Evolutionary conservation across 345 rosid species (phyloP), one percentile per base, ranked within the genome.

Genomic region (Eutrema yunnanense): DNA sequence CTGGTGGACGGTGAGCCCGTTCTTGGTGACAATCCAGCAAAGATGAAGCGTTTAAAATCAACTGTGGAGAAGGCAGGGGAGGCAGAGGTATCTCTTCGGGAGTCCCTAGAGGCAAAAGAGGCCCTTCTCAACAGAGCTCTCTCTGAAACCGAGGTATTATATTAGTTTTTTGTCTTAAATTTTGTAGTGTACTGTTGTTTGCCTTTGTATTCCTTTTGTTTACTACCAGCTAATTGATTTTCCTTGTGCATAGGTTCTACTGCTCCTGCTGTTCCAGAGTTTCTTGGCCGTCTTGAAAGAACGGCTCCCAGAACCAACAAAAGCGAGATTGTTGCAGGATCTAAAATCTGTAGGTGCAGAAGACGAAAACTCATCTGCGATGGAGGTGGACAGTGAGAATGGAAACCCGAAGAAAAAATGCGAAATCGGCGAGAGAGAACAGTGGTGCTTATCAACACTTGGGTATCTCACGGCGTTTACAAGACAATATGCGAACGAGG

Each of bases 401-500:
- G 96, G 84, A 69, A 83, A 61, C 73, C 74, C 84, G 13, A 82
- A 85, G 66, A 85, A 77, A 72, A 86, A 84, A 82, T 73, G 87
- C 30, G 86, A 67, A 48, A 70, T 92, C 3, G 87, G 97, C 44
- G 98, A 95, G 78, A 87, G 79, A 56, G 92, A 86, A 77, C 99
- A 95, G 63, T 92, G 98, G 99, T 95, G 98, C 78, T 76, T 92
- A 63, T 80, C 97, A 16, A 90, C 99, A 62, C 87, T 95, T 36
- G 97, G 97, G 72, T 88, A 88, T 73, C 87, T 92, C 54, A 90
- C 88, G 71, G 88, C 97, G 14, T 85, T 95, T 69, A 84, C 99
- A 40, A 87, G 99, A 76, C 96, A 95, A 73, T 92, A 90, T 74
- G 96, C 98, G 8, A 81, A 84, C 13, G 98, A 95, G 97, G 98